These are phyloP conservation scores for Skeletonema grethae DNA, from an alignment of 108 stramenopile genomes.

Conservation along the genomic window DNA sequence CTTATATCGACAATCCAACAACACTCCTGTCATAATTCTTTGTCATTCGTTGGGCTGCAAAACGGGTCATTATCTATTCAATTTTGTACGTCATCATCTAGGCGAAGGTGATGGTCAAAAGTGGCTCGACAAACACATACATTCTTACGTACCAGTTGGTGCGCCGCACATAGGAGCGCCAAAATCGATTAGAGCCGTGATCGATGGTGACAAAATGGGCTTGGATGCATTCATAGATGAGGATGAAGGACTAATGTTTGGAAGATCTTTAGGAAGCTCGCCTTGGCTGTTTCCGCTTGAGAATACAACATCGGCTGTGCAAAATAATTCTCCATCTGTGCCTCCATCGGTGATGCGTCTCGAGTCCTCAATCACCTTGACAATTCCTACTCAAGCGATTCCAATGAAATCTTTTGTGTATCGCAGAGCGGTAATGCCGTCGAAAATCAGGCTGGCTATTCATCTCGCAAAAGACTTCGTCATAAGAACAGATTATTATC, in stretches of 20 bases:
- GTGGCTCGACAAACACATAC: constrained; percentile 59
- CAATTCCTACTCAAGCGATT: constrained; percentile 25
- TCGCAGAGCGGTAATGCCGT: background rate
- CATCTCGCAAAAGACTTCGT: constrained; percentile 17
- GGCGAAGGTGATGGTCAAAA: constrained; percentile 36
- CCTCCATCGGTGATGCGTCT: constrained; percentile 12
- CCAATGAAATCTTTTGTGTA: constrained; percentile 20
- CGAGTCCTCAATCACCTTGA: constrained; percentile 23
- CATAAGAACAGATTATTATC: constrained; percentile 19
- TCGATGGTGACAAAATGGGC: constrained; percentile 68
- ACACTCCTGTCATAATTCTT: constrained; percentile 43
- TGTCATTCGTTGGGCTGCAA: constrained; percentile 54
- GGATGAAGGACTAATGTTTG: constrained; percentile 52
- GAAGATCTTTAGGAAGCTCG: constrained; percentile 57
- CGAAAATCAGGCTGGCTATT: constrained; percentile 26
- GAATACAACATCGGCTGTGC: background rate
- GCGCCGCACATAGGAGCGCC: constrained; percentile 69
- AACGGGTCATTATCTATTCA: constrained; percentile 46
- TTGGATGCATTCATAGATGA: constrained; percentile 59
- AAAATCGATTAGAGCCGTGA: constrained; percentile 44
- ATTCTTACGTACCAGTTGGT: constrained; percentile 67
- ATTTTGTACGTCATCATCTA: constrained; percentile 31
- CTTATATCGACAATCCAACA: constrained; percentile 27
- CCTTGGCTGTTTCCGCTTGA: constrained; percentile 59
- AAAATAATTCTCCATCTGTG: constrained; percentile 1